Conservation (phyloP, 2,329 filamentous ascomycete genomes). For the Teratosphaeria nubilosa region DNA sequence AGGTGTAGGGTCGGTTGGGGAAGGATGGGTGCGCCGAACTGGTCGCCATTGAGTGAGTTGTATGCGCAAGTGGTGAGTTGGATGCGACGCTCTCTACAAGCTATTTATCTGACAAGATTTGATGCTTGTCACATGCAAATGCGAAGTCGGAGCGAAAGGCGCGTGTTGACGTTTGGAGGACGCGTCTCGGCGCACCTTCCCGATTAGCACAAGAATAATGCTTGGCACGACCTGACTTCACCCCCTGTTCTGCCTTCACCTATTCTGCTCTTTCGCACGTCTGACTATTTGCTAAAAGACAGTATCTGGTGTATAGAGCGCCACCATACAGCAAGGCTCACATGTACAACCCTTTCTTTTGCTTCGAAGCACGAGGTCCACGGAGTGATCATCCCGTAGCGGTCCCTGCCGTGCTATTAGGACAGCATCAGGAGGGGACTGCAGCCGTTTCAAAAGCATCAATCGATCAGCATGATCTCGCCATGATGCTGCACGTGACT, state of each 20-base stretch:
- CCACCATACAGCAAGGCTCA: no score
- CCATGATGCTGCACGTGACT: no score
- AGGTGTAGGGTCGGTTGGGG: constrained; percentile 42
- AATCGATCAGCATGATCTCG: no score
- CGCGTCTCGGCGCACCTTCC: background rate
- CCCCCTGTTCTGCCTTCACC: background rate
- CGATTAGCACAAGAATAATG: background rate
- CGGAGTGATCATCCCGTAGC: no score
- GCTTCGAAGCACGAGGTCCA: no score
- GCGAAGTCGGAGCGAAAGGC: background rate
- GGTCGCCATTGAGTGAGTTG: constrained; percentile 38
- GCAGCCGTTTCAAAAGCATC: no score
- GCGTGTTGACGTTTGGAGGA: background rate
- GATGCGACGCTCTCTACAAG: background rate
- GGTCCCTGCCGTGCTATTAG: no score
- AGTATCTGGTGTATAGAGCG: no score
- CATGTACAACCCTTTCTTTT: no score
- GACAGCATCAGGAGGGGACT: no score
- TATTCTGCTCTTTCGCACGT: background rate
- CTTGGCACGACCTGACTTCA: background rate
- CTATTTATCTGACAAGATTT: background rate
- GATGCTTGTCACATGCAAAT: background rate
- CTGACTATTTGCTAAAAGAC: no score
- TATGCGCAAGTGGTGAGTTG: background rate
- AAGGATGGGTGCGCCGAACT: constrained; percentile 40